Evolutionary conservation across 257 asterid genomes (phyloP), one percentile per base, ranked within the genome.

Genomic region (Gentiana dahurica): DNA sequence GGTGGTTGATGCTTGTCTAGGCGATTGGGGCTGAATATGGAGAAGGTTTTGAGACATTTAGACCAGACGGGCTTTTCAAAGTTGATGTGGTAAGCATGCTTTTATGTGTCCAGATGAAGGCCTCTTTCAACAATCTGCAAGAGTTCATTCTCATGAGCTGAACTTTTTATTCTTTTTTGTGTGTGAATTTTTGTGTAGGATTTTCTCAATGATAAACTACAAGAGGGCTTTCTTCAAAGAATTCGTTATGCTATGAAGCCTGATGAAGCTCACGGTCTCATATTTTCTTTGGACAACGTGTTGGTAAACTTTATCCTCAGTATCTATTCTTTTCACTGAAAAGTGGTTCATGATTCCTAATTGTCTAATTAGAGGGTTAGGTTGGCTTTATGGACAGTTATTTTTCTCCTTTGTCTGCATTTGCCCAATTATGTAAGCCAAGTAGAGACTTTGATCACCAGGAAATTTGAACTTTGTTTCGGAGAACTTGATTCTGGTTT

Each of bases 11-110:
- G 53, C 56, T 59, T 53, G 10, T 70, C 8, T 72, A 91, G 98
- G 95, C 78, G n/a, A 87, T 87, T 72, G 98, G 97, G 66, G 97
- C 98, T 61, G 98, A 92, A 78, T 92, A 92, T 65, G 97, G 98
- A 48, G 97, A 92, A 78, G 98, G 97, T 41, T 92, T 92, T 59
- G 97, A 88, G 82, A 88, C 95, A 44, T 88, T 92, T 76, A 72
- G 97, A 65, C 85, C 90, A 2, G 88, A 88, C 62, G 97, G 95
- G 46, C 94, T 84, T 15, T 86, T 92, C 57, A 92, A 92, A 83
- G 87, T 91, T 61, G 98, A 91, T 39, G 98, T 91, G 89, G 98
- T 91, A 69, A 64, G 79, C 55, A 51, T 47, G 15, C 6, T 47
- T 43, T 62, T n/a, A 3, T 9, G 13, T 4, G 10, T 51, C 10